These are phyloP conservation scores for Eutypella sp. DNA, from an alignment of 2,329 filamentous ascomycete genomes.

Conservation along the genomic window DNA sequence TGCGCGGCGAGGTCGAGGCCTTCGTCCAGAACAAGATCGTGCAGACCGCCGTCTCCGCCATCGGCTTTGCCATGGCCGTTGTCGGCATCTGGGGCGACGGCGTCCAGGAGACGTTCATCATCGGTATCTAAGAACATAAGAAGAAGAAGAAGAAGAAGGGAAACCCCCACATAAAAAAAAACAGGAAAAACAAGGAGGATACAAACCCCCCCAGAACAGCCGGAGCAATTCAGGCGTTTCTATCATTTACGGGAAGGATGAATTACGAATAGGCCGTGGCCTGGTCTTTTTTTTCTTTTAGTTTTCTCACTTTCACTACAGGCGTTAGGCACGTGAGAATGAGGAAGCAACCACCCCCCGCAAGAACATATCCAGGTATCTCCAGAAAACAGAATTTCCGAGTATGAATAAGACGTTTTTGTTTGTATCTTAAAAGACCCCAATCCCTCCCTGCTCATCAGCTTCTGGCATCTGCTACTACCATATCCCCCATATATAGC, in stretches of 20 bases:
- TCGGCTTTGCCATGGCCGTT: constrained; percentile 57
- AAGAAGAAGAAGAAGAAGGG: too few relatives aligned
- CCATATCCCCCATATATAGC: too few relatives aligned
- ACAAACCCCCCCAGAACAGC: too few relatives aligned
- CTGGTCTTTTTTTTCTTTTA: too few relatives aligned
- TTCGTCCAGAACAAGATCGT: constrained; percentile 50
- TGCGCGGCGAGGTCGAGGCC: constrained; percentile 50
- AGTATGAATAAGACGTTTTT: background rate
- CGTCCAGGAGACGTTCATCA: constrained; percentile 20
- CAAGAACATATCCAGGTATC: constrained; percentile 2
- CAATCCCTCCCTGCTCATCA: background rate
- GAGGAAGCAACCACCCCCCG: too few relatives aligned
- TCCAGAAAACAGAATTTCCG: too few relatives aligned
- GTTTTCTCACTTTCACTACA: background rate
- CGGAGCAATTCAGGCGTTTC: too few relatives aligned
- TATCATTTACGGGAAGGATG: too few relatives aligned
- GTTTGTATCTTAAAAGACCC: too few relatives aligned
- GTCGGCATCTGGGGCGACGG: constrained; percentile 65
- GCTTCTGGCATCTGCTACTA: background rate
- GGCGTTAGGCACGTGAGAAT: background rate
- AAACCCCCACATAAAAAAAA: too few relatives aligned
- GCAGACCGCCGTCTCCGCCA: constrained; percentile 47
- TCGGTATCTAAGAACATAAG: constrained; percentile 16
- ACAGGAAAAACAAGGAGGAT: too few relatives aligned
- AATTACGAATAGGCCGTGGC: too few relatives aligned